Base-by-base conservation (phyloP, 2,329 filamentous ascomycete genomes). In the Neonectria hederae region DNA sequence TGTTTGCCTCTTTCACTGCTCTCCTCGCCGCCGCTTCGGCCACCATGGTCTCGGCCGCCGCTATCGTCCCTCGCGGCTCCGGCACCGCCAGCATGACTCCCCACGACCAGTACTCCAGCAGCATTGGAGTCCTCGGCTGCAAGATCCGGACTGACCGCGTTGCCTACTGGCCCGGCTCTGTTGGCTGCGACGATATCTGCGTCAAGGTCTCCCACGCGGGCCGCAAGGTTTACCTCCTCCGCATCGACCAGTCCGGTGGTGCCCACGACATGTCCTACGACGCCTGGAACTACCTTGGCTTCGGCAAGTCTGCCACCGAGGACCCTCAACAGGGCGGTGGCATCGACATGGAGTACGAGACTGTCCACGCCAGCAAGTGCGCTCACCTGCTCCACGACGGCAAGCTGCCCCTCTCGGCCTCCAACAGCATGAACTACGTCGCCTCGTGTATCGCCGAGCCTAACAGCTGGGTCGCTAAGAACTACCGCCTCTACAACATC, bases 211-310 rank as follows among this genome's bases (percentile, higher is more conserved):
- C 78, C 61, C 78, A 84, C 74, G 78, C 75, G 46, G 83, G 77
- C 60, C 83, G 84, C 64, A 80, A 77, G 42, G 75, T 90, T 61
- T 82, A 87, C 69, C 85, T 93, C 58, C 82, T 89, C 65, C 83
- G 83, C 74, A 78, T 89, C 66, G 87, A 89, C 79, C 76, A 79
- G 55, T 88, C 86, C 0, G 80, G 79, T 43, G 86, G 86, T 53
- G 86, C 86, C 56, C 75, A 86, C 75, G 87, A 89, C 76, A 83
- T 89, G 78, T 83, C 80, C 62, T 89, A 89, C 79, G 86, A 89
- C 66, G 86, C 86, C 54, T 89, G 85, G 85, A 87, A 87, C 80
- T 84, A 84, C 71, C 84, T 89, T 43, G 76, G 76, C 69, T 84
- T 81, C 35, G 86, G 86, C 67, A 71, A 81, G 65, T 79, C 80